Conservation (phyloP, 2,329 filamentous ascomycete species). For the Eutypella sp. region DNA sequence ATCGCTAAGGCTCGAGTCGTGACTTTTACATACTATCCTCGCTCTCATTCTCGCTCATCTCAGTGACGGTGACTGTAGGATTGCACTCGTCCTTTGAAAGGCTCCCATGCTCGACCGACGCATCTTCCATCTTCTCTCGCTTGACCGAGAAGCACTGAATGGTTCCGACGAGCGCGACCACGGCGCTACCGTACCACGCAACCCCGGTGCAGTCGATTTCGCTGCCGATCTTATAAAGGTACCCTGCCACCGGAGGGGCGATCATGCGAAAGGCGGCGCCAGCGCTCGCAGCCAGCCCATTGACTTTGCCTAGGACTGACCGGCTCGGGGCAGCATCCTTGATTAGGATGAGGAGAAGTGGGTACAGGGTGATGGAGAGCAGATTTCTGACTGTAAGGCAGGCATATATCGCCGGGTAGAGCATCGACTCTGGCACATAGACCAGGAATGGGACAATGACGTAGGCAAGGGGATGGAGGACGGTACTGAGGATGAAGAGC, state of each 20-base stretch:
- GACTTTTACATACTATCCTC: slow-evolving; percentile 1
- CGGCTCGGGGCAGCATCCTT: slow-evolving; percentile 59
- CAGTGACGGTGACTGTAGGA: slow-evolving; percentile 6
- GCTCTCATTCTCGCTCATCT: slow-evolving; percentile 9
- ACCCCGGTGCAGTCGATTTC: slow-evolving; percentile 54
- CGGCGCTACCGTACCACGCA: slow-evolving; percentile 58
- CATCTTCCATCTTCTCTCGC: slow-evolving; percentile 20
- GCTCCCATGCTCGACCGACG: slow-evolving; percentile 8
- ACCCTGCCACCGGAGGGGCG: slow-evolving; percentile 60
- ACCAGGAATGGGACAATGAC: slow-evolving; percentile 54
- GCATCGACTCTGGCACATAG: slow-evolving; percentile 44
- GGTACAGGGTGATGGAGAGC: slow-evolving; percentile 60
- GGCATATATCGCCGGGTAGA: slow-evolving; percentile 55
- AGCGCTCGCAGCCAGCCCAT: slow-evolving; percentile 61
- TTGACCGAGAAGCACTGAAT: slow-evolving; percentile 55
- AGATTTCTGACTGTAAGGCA: slow-evolving; percentile 55
- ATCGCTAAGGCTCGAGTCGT: too few relatives aligned
- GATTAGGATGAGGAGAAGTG: slow-evolving; percentile 61
- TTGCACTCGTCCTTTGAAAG: slow-evolving; percentile 1
- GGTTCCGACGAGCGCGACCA: slow-evolving; percentile 52
- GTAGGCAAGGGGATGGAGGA: slow-evolving; percentile 59
- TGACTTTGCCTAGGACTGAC: slow-evolving; percentile 57
- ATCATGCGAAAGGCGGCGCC: slow-evolving; percentile 64
- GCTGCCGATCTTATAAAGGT: slow-evolving; percentile 56
- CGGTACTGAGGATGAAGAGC: slow-evolving; percentile 52